phyloP scores from a whole-genome alignment of 2,329 filamentous ascomycete species.

The Colletotrichum sp. region DNA sequence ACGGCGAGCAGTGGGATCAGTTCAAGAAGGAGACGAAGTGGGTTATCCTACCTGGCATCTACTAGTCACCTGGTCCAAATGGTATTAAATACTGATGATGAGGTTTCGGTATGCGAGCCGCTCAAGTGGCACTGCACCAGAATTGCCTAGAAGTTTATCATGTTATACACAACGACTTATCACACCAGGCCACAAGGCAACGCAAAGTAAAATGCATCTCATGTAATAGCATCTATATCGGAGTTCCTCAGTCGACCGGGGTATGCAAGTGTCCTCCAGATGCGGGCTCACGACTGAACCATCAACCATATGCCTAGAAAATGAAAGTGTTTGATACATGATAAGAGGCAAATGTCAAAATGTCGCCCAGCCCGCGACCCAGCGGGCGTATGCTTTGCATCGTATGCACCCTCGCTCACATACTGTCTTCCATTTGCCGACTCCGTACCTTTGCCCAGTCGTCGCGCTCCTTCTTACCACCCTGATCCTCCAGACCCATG shows the following conservation, averaged over 20 bases:
- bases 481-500: slow-evolving; percentile 67
- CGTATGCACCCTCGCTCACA: slow-evolving; percentile 44
- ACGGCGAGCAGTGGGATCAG: slow-evolving; percentile 42
- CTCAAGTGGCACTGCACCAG: neutral
- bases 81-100: neutral
- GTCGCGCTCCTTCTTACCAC: slow-evolving; percentile 70
- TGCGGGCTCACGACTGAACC: neutral
- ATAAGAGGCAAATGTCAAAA: neutral
- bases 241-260: neutral
- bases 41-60: slow-evolving; percentile 41
- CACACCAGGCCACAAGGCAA: neutral
- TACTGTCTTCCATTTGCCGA: slow-evolving; percentile 71
- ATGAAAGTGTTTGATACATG: neutral
- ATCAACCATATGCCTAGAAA: neutral
- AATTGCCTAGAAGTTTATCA: neutral
- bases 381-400: neutral
- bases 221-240: neutral
- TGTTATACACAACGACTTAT: neutral
- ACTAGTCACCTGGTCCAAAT: slow-evolving; percentile 23
- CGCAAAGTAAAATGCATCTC: neutral
- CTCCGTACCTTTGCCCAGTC: slow-evolving; percentile 70
- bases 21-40: slow-evolving; percentile 43
- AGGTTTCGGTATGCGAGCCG: neutral
- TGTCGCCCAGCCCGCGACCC: neutral
- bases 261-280: slow-evolving; percentile 8